Base-by-base conservation (phyloP, 2,329 filamentous ascomycete species). In the Aspergillus sp. region DNA sequence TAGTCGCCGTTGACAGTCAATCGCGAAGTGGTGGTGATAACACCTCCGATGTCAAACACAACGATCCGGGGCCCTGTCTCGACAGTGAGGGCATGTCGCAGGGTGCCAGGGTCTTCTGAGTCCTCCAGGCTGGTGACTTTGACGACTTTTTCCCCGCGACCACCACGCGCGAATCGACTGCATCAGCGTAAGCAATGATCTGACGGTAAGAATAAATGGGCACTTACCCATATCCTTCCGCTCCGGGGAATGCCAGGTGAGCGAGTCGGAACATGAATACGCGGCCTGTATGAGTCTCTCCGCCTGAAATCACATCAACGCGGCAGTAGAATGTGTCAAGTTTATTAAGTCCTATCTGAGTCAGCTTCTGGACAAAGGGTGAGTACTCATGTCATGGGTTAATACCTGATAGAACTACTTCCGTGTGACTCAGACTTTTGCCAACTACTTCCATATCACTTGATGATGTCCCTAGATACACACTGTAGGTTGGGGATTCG, bases 251-350 rank as follows among this genome's bases (percentile, higher is more conserved):
- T 8, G 52, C 52, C 3, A 55, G 17, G 2, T 49, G 49, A 1
- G 52, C 49, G 2, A 55, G 43, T 11, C 46, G 49, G 26, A 52
- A 52, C 24, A 42, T 52, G 42, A 52, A 55, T 1, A 20, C 41
- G 7, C 46, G 49, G 2, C 52, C 52, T 8, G 49, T 26, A 13
- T 55, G 47, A 5, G 35, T 46, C 3, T n/a, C 42, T 6, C 43
- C 26, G 1, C 26, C 42, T 16, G 45, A 44, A 2, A 55, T 10
- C 3, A 55, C 49, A 35, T 55, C 52, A 2, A 55, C 49, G 6
- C 52, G 45, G 49, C 52, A 55, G 49, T 52, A 55, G 30, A 52
- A 55, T 5, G 52, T 52, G 10, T 55, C 52, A 8, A 55, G 20
- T 1, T 33, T 47, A 22, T 49, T 55, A 2, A 55, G 45, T 8